These are phyloP conservation scores for Skeletonema menzelii DNA, from an alignment of 108 stramenopile species.

Conservation along the genomic window DNA sequence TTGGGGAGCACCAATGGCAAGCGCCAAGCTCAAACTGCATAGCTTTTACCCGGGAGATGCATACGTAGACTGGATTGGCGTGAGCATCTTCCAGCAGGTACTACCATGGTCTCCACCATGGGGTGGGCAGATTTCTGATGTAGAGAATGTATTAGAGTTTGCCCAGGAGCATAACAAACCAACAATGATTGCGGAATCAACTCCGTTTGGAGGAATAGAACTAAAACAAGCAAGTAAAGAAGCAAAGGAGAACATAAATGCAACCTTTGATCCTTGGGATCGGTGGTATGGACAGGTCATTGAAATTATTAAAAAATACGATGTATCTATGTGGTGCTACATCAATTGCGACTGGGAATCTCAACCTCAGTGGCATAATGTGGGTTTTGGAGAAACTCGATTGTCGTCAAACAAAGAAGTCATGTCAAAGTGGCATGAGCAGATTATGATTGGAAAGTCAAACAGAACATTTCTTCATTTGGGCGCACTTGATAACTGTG, in stretches of 20 bases:
- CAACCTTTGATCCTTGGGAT: slow-evolving; percentile 56
- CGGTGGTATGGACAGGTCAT: slow-evolving; percentile 82
- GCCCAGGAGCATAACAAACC: slow-evolving; percentile 56
- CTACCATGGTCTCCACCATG: slow-evolving; percentile 60
- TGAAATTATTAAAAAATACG: slow-evolving; percentile 67
- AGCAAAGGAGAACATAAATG: slow-evolving; percentile 9
- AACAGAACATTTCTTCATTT: slow-evolving; percentile 39
- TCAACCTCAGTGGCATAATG: slow-evolving; percentile 79
- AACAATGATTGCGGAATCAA: slow-evolving; percentile 91
- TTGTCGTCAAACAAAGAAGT: slow-evolving; percentile 54
- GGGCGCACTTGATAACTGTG: slow-evolving; percentile 47
- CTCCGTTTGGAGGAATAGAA: slow-evolving; percentile 86
- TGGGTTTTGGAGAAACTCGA: slow-evolving; percentile 88
- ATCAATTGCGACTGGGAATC: slow-evolving; percentile 90
- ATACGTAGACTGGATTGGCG: slow-evolving; percentile 83
- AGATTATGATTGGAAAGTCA: slow-evolving; percentile 41
- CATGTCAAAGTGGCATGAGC: slow-evolving; percentile 64
- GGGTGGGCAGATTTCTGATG: slow-evolving; percentile 50
- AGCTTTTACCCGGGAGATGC: slow-evolving; percentile 79
- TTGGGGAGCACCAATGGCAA: slow-evolving; percentile 70
- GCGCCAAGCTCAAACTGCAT: slow-evolving; percentile 24
- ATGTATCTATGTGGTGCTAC: slow-evolving; percentile 90
- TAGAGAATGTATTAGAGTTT: slow-evolving; percentile 77
- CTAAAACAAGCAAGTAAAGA: slow-evolving; percentile 38
- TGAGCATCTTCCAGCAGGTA: slow-evolving; percentile 83